phyloP scores from a whole-genome alignment of 2,329 filamentous ascomycete genomes.

The Aspergillus felis region DNA sequence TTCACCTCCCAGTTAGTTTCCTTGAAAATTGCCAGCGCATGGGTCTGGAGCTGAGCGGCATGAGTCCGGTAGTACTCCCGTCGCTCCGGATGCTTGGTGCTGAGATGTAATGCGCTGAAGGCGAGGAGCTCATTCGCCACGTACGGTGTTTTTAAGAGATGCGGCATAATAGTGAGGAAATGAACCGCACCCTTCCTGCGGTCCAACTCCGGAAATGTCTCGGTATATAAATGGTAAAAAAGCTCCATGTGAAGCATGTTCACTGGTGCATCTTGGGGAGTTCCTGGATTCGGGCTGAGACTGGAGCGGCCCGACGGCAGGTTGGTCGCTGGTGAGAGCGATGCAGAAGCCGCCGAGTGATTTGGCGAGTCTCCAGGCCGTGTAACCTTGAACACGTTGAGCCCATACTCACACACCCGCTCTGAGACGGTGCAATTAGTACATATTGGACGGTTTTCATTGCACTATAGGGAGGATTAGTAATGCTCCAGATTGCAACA shows the following conservation, averaged over 20 bases:
- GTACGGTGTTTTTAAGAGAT: constrained; percentile 33
- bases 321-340: neutral
- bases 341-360: neutral
- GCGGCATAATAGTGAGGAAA: constrained; percentile 3
- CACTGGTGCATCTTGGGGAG: constrained; percentile 10
- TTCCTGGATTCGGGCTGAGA: neutral
- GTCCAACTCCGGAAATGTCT: constrained; percentile 3
- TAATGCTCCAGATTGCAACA: neutral
- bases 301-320: neutral
- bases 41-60: constrained; percentile 35
- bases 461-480: constrained; percentile 22
- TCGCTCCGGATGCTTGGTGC: constrained; percentile 35
- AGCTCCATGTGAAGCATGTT: constrained; percentile 32
- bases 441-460: constrained; percentile 30
- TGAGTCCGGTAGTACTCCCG: constrained; percentile 23
- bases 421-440: constrained; percentile 28
- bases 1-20: constrained; percentile 3
- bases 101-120: constrained; percentile 44
- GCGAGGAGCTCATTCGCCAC: constrained; percentile 49
- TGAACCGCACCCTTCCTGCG: neutral
- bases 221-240: constrained; percentile 21
- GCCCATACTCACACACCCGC: constrained; percentile 15
- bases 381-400: neutral
- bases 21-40: constrained; percentile 18
- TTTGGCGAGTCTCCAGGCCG: neutral